phyloP scores from a whole-genome alignment of 1,284 basidiomycete species.

The Xerocomus amazonicus region DNA sequence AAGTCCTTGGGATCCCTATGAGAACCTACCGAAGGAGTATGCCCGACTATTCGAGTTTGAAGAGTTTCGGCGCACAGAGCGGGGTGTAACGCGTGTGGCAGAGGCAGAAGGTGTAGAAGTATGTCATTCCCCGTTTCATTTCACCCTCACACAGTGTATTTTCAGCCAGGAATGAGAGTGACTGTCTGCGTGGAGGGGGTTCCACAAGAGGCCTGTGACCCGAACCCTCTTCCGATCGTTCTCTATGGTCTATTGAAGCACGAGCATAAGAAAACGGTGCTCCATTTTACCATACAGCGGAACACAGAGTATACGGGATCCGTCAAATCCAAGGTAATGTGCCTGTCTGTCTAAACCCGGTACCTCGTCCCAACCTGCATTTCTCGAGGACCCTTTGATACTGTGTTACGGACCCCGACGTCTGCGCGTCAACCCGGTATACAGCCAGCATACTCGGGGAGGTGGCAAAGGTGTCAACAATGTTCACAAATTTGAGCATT shows the following conservation, averaged over 20 bases:
- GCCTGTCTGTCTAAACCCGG: neutral
- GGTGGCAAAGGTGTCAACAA: constrained; percentile 92
- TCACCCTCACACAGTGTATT: neutral
- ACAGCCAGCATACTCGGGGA: constrained; percentile 88
- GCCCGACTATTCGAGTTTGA: constrained; percentile 97
- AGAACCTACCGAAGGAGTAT: constrained; percentile 93
- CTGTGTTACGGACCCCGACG: constrained; percentile 89
- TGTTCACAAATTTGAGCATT: constrained; percentile 97
- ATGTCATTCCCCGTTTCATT: neutral
- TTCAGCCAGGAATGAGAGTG: constrained; percentile 77
- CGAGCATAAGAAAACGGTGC: constrained; percentile 93
- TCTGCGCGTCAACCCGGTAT: constrained; percentile 82
- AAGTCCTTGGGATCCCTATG: constrained; percentile 96
- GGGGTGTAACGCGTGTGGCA: constrained; percentile 65
- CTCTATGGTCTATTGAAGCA: constrained; percentile 88
- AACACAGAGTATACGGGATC: constrained; percentile 93
- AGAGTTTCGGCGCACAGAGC: constrained; percentile 85
- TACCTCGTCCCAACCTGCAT: neutral
- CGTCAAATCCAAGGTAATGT: constrained; percentile 84
- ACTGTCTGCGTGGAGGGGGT: constrained; percentile 72
- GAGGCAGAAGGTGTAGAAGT: constrained; percentile 67
- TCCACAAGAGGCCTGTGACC: constrained; percentile 49
- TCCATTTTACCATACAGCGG: constrained; percentile 91
- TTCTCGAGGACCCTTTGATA: constrained; percentile 75
- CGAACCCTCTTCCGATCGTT: constrained; percentile 52